Evolutionary conservation across 257 asterid species (phyloP), one percentile per base, ranked within the genome.

Genomic region (Voacanga thouarsii): DNA sequence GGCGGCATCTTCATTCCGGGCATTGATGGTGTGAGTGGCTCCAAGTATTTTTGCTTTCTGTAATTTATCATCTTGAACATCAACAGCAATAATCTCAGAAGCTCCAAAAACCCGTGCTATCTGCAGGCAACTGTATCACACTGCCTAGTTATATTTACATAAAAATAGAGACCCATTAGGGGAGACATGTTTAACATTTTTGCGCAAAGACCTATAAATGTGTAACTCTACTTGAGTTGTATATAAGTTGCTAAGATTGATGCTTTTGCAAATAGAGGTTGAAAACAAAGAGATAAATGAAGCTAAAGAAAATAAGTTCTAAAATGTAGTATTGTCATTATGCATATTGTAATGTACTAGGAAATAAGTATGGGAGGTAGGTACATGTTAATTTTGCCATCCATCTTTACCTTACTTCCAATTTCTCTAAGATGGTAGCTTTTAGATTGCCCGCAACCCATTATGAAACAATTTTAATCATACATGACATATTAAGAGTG

Each of bases 31-130:
- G 72, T 93, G 96, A 83, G 99, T 95, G 80, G 98, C 99, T 60
- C 99, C 99, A 84, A 85, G 82, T 70, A 71, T 78, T 81, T 88
- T 87, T 30, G 99, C 99, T 82, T 90, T 91, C 89, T 89, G 80
- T 83, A 95, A 89, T 85, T 95, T 95, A 79, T 93, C 98, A 75
- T 95, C 99, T 78, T 89, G 96, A 72, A 95, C 90, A 90, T 93
- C 99, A 72, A 95, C 99, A 15, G 98, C 97, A 82, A 95, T 95
- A 71, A 95, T 91, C 86, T 89, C 96, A 78, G 98, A 91, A 39
- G 99, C 99, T 78, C 99, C 99, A 87, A 94, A 95, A 79, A 98
- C 99, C 82, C 89, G 87, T 72, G 99, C 98, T 83, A 95, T 91
- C 92, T 95, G 99, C 89, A 95, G 88, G 84, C 98, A 93, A 87